These are phyloP conservation scores for Eugenia klotzschiana DNA, from an alignment of 441 rosid species.

Conservation along the genomic window DNA sequence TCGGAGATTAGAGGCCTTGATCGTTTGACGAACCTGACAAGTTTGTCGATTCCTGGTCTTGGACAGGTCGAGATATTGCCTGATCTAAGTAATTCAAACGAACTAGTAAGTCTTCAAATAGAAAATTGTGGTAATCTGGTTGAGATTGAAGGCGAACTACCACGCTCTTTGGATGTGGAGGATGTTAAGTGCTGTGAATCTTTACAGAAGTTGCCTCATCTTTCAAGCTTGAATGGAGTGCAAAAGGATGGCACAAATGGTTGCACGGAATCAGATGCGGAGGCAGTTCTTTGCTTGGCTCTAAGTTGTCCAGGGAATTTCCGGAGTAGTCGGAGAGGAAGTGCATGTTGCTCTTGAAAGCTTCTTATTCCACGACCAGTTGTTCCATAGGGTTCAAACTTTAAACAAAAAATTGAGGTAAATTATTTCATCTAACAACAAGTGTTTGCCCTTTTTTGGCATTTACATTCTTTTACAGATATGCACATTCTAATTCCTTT, in stretches of 20 bases:
- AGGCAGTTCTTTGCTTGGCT: not conserved
- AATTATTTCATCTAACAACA: not conserved
- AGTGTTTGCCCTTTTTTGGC: not conserved
- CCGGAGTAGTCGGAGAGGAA: not conserved
- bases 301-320: not conserved
- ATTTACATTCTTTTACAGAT: no score
- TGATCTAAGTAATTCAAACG: not conserved
- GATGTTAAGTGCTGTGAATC: accelerated
- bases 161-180: no score
- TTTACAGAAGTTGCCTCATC: not conserved
- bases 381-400: not conserved
- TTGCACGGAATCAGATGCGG: not conserved
- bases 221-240: not conserved
- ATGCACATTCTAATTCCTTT: no score
- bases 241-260: not conserved
- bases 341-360: not conserved
- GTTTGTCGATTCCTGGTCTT: no score
- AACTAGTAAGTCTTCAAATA: no score
- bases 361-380: not conserved
- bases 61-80: not conserved
- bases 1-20: not conserved
- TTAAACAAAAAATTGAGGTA: not conserved
- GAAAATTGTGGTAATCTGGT: accelerated
- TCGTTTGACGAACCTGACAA: not conserved
- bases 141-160: not conserved